Percentiles rank a stretch among this genome's conserved stretches.
These are phyloP conservation scores for Knoxdaviesia capensis DNA, from an alignment of 2,329 filamentous ascomycete species.

Conservation along the genomic window DNA sequence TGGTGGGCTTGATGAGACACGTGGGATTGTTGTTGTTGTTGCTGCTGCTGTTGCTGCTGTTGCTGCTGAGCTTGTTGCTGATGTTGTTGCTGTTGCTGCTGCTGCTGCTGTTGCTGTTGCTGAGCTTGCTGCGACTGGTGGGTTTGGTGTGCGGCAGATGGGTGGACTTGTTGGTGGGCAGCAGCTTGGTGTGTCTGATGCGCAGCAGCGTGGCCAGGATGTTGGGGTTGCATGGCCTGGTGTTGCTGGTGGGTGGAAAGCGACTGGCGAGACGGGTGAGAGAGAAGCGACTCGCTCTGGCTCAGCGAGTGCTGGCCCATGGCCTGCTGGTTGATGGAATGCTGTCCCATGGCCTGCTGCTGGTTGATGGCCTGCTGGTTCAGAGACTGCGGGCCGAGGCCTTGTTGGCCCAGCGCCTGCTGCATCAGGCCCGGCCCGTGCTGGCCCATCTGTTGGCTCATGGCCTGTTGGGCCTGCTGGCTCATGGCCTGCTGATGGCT, in stretches of 20 bases:
- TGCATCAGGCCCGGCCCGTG: background rate
- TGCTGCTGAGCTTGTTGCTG: background rate
- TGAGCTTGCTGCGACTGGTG: slow-evolving; percentile 2
- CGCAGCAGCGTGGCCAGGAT: slow-evolving; percentile 2
- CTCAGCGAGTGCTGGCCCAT: slow-evolving; percentile 6
- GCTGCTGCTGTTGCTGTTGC: background rate
- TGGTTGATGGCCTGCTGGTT: slow-evolving; percentile 2
- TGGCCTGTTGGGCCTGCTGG: slow-evolving; percentile 7
- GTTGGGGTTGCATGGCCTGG: slow-evolving; percentile 1
- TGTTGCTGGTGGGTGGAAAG: slow-evolving; percentile 9
- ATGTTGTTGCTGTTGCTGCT: background rate
- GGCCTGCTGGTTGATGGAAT: slow-evolving; percentile 2
- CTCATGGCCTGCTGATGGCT: slow-evolving; percentile 10
- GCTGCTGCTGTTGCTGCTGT: background rate
- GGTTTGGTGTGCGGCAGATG: slow-evolving; percentile 2
- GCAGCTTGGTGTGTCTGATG: slow-evolving; percentile 2
- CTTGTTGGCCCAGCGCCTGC: slow-evolving; percentile 1
- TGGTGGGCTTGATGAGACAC: slow-evolving; percentile 4
- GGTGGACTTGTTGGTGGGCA: slow-evolving; percentile 3
- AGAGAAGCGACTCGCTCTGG: slow-evolving; percentile 20
- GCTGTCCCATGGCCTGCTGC: slow-evolving; percentile 1
- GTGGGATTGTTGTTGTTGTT: background rate
- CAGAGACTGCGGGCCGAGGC: background rate
- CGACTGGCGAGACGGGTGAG: slow-evolving; percentile 18
- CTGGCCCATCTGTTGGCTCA: slow-evolving; percentile 2